A percentile compares a stretch with the other conserved stretches of the same genome.
These are phyloP conservation scores for Nitzschia palea DNA, from an alignment of 108 stramenopile genomes.

Conservation along the genomic window DNA sequence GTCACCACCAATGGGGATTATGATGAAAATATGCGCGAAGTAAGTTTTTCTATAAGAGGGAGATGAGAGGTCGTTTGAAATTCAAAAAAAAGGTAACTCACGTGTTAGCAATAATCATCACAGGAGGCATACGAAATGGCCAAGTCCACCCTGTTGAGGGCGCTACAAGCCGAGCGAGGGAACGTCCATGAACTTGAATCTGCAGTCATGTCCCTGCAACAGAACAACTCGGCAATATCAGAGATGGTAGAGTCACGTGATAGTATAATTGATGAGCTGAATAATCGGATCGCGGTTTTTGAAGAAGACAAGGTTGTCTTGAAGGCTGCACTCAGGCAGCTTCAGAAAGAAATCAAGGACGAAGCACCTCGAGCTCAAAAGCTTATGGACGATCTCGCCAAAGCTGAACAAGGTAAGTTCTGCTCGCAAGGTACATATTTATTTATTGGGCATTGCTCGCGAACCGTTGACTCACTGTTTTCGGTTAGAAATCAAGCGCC, in stretches of 20 bases:
- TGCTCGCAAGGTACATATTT: background rate
- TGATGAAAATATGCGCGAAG: slow-evolving; percentile 23
- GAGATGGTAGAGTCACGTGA: slow-evolving; percentile 77
- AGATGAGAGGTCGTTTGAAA: background rate
- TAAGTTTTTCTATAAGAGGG: background rate
- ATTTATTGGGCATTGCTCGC: background rate
- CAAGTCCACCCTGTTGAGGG: slow-evolving; percentile 68
- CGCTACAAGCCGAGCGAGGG: slow-evolving; percentile 71
- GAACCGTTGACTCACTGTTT: background rate
- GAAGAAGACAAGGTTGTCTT: slow-evolving; percentile 87
- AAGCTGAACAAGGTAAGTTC: slow-evolving; percentile 36
- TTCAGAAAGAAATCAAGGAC: slow-evolving; percentile 84
- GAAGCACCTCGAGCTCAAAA: slow-evolving; percentile 74
- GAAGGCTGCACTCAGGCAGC: slow-evolving; percentile 79
- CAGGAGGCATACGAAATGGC: slow-evolving; percentile 59
- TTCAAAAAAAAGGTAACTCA: background rate
- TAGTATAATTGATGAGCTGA: slow-evolving; percentile 72
- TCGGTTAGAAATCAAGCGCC: slow-evolving; percentile 19
- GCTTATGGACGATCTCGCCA: slow-evolving; percentile 52
- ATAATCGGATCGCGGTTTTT: slow-evolving; percentile 81
- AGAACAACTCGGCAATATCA: slow-evolving; percentile 80
- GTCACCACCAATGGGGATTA: background rate
- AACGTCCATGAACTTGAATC: slow-evolving; percentile 77
- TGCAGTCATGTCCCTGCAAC: slow-evolving; percentile 49
- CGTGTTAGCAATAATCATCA: background rate